Conservation (phyloP, 495 filamentous ascomycete species). For the Hypoxylon trugodes region DNA sequence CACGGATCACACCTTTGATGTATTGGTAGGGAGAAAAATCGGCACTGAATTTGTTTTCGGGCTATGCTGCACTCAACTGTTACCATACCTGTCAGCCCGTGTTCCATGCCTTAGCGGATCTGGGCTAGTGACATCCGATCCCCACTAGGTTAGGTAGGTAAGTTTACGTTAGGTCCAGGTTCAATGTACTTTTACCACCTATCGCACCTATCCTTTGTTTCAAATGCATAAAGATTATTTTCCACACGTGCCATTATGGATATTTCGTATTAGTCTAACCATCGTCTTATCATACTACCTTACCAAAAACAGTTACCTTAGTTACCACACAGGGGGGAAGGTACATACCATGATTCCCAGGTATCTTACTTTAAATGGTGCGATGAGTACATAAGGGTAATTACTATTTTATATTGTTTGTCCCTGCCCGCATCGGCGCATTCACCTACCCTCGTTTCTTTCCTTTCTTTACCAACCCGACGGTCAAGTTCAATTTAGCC, state of each 20-base stretch:
- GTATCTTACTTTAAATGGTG: too few relatives aligned
- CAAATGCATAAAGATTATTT: conserved; percentile 17
- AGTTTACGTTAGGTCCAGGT: conserved; percentile 1
- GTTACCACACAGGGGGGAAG: too few relatives aligned
- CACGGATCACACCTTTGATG: conserved; percentile 2
- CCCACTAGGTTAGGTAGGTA: conserved; percentile 28
- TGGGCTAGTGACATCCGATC: conserved; percentile 22
- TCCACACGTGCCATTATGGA: conserved; percentile 35
- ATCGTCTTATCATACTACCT: conserved; percentile 35
- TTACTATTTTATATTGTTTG: conserved; percentile 26
- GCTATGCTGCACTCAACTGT: conserved; percentile 11
- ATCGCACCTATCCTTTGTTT: background rate
- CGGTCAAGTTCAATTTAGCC: conserved; percentile 33
- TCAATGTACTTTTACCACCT: background rate
- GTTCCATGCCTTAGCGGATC: conserved; percentile 6
- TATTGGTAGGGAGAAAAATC: background rate
- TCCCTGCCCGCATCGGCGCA: conserved; percentile 6
- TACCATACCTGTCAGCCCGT: conserved; percentile 18
- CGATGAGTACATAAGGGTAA: conserved; percentile 1
- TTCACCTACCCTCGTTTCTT: background rate
- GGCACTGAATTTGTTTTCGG: conserved; percentile 6
- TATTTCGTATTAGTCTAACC: conserved; percentile 34
- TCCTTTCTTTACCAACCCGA: conserved; percentile 17
- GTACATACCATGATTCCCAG: too few relatives aligned
- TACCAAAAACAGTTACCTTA: background rate